phyloP scores from a whole-genome alignment of 257 asterid species.

The Scutellaria barbata region DNA sequence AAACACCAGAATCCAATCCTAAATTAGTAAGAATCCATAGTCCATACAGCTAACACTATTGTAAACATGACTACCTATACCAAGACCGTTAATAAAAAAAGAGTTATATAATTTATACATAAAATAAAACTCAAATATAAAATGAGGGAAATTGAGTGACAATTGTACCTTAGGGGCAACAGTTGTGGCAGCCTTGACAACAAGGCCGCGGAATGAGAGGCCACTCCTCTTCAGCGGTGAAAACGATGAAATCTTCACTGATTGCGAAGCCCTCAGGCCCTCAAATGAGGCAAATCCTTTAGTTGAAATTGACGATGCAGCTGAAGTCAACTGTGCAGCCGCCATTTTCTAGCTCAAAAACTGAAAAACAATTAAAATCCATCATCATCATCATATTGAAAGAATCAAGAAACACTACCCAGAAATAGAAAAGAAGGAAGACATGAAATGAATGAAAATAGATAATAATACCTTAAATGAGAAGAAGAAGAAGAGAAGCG shows the following conservation, averaged over 20 bases:
- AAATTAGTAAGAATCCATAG: neutral
- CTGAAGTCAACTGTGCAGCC: conserved; percentile 65
- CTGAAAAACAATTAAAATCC: neutral
- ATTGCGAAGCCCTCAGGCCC: conserved; percentile 65
- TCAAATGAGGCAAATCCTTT: conserved; percentile 78
- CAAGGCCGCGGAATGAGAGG: conserved; percentile 58
- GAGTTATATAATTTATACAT: neutral
- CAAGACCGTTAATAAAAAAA: neutral
- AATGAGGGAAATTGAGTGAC: neutral
- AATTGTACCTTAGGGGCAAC: conserved; percentile 86
- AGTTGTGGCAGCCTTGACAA: conserved; percentile 81
- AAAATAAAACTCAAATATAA: neutral
- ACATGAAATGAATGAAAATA: neutral
- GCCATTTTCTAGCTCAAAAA: conserved; percentile 65
- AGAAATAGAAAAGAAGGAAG: too few relatives aligned
- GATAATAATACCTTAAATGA: neutral
- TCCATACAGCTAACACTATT: neutral
- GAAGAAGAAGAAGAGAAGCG: neutral
- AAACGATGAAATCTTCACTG: conserved; percentile 53
- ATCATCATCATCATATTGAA: neutral
- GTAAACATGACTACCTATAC: neutral
- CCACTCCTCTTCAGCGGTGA: conserved; percentile 56
- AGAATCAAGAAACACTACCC: neutral
- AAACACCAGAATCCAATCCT: neutral
- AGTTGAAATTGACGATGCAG: conserved; percentile 72